Evolutionary conservation across 306 rosid species (phyloP).

Genomic region (Acacia crassicarpa): DNA sequence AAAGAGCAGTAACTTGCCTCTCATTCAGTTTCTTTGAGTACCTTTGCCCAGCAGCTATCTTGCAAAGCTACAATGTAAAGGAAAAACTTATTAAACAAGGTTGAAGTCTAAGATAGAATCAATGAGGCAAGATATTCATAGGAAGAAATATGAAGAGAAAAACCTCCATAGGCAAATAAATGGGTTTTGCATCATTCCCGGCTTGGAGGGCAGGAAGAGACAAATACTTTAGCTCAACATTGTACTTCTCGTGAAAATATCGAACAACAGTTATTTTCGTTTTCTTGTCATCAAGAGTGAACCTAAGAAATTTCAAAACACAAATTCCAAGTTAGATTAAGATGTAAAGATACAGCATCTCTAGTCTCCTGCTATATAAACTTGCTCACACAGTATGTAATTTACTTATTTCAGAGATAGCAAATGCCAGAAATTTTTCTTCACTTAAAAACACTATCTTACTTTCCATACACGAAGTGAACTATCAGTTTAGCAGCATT

Average conservation of each 20-base stretch:
- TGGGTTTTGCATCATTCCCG: constrained; percentile 63
- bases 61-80: constrained; percentile 45
- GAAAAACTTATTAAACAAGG: not conserved
- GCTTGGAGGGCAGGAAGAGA: constrained; percentile 72
- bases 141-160: not conserved
- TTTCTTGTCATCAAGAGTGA: constrained; percentile 48
- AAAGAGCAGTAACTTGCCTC: constrained; percentile 52
- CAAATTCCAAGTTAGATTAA: not conserved
- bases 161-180: constrained; percentile 82
- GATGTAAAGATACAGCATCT: not conserved
- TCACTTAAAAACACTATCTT: not conserved
- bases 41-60: constrained; percentile 63
- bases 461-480: not conserved
- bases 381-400: not conserved
- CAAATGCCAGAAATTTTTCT: not conserved
- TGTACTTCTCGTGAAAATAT: constrained; percentile 55
- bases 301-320: constrained; percentile 43
- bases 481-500: not conserved
- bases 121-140: not conserved
- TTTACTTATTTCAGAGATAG: not conserved
- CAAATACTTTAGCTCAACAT: not conserved
- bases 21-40: constrained; percentile 61
- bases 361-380: not conserved
- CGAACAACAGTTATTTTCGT: constrained; percentile 32
- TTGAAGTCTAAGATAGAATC: not conserved